These are phyloP conservation scores for Phytophthora crassamura DNA, from an alignment of 352 stramenopile species.

Conservation along the genomic window DNA sequence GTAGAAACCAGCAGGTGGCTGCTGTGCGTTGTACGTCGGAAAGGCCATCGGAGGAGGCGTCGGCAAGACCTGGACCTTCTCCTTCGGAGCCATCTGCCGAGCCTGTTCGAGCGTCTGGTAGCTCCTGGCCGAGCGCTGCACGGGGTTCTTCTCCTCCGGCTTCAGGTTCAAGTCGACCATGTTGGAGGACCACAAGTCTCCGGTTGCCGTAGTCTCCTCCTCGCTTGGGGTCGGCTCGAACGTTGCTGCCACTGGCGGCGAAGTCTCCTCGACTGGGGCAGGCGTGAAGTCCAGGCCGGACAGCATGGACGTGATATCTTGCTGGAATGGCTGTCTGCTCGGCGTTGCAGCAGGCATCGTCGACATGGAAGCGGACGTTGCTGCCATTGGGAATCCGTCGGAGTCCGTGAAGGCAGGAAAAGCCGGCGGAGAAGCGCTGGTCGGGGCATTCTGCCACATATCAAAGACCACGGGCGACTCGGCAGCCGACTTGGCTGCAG, in stretches of 20 bases:
- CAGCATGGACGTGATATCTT: constrained; percentile 83
- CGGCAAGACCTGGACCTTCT: constrained; percentile 70
- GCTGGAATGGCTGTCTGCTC: constrained; percentile 22
- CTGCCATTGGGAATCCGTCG: constrained; percentile 26
- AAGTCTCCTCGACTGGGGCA: constrained; percentile 44
- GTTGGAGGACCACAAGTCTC: constrained; percentile 74
- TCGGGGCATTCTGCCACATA: constrained; percentile 34
- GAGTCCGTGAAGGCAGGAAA: constrained; percentile 40
- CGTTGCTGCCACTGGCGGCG: constrained; percentile 21
- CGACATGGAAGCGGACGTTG: constrained; percentile 10
- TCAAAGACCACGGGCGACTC: constrained; percentile 27
- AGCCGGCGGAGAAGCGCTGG: constrained; percentile 2
- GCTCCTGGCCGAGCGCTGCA: constrained; percentile 50
- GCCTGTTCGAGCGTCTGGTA: constrained; percentile 82
- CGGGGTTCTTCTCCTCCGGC: constrained; percentile 53
- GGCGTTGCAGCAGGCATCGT: constrained; percentile 13
- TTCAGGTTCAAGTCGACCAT: constrained; percentile 85
- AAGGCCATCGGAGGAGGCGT: constrained; percentile 41
- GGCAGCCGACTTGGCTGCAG: constrained; percentile 28
- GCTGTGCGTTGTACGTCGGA: constrained; percentile 28
- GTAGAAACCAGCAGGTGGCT: constrained; percentile 33
- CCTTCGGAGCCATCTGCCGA: constrained; percentile 58
- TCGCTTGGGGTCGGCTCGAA: constrained; percentile 32
- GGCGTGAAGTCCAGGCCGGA: constrained; percentile 78
- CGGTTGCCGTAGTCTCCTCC: constrained; percentile 27